Evolutionary conservation across 805 yeast species (phyloP), one percentile per base, ranked within the genome.

Genomic region (Saturnispora sanitii): DNA sequence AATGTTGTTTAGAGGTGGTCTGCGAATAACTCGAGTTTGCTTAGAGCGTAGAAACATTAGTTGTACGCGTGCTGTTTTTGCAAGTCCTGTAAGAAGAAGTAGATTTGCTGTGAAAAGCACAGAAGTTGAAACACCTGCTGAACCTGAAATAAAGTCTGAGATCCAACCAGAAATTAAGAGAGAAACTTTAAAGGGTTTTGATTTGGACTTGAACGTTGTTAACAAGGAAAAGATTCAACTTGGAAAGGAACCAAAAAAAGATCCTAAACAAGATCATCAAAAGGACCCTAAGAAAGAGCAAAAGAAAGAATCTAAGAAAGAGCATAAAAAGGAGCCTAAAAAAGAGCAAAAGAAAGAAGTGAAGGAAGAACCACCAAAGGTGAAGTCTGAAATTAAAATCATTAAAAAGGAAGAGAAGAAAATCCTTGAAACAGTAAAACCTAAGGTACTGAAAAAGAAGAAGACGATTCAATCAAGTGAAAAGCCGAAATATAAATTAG

Each of bases 401-500:
- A 37, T 17, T 13, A 31, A 45, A 44, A 26, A 29, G 27, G 36
- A 42, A 34, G 17, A 11, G 23, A 8, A 39, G 45, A 37, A 36
- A 7, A 32, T 27, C 8, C 21, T 41, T 15, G 28, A 38, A 18
- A 33, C 40, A 22, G 19, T 38, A 11, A 40, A 36, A 30, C 43
- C 43, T 30, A 32, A 41, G 33, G 27, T 23, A 6, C 8, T 37
- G 34, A 43, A 22, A 26, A 22, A 19, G 41, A 43, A n/a, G 43
- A 51, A 43, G 33, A 35, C 28, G 22, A 22, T 9, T 9, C 12
- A 18, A 20, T 9, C 16, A 2, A 30, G 36, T 15, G 43, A 35
- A 26, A 34, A 40, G 12, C 26, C 48, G 2, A 54, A 49, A 28
- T 51, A 51, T 20, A 57, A 57, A 33, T 33, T 68, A 16, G 63